A percentile compares a stretch with the other conserved stretches of the same genome.
Conservation (phyloP, 306 rosid genomes). For the Hippophae rhamnoides region DNA sequence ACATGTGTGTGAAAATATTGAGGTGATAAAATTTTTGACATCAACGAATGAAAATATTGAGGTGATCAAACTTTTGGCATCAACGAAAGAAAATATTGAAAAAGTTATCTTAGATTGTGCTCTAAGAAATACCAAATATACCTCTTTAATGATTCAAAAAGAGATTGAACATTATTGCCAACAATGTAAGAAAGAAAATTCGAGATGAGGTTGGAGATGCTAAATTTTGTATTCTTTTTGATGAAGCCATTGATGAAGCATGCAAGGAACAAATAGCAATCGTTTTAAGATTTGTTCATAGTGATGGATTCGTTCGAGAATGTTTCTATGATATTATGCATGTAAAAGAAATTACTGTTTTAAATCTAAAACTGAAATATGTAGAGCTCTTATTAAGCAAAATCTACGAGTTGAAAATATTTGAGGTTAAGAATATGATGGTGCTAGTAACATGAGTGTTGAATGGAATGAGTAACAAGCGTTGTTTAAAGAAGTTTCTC, state of each 20-base stretch:
- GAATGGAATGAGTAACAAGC: constrained; percentile 1
- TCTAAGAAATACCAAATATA: too few relatives aligned
- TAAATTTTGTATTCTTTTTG: neutral
- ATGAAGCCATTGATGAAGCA: neutral
- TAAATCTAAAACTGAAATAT: neutral
- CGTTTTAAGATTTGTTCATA: neutral
- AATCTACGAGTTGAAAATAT: neutral
- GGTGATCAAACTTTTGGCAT: too few relatives aligned
- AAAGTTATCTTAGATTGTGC: too few relatives aligned
- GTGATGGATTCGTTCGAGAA: neutral
- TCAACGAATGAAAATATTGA: too few relatives aligned
- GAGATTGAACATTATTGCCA: too few relatives aligned
- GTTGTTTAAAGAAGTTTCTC: neutral
- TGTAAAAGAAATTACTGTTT: neutral
- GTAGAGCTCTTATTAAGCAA: neutral
- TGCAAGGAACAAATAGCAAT: neutral
- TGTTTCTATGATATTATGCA: neutral
- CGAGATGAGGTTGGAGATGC: neutral
- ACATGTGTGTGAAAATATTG: too few relatives aligned
- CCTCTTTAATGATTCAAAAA: too few relatives aligned
- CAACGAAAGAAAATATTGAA: too few relatives aligned
- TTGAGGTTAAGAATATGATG: neutral
- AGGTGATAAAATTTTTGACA: too few relatives aligned
- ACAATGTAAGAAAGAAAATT: neutral
- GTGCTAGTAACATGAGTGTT: constrained; percentile 3